Percentiles rank a stretch among this genome's conserved stretches.
phyloP scores from a whole-genome alignment of 1,139 yeast species.

The Citeromyces siamensis region DNA sequence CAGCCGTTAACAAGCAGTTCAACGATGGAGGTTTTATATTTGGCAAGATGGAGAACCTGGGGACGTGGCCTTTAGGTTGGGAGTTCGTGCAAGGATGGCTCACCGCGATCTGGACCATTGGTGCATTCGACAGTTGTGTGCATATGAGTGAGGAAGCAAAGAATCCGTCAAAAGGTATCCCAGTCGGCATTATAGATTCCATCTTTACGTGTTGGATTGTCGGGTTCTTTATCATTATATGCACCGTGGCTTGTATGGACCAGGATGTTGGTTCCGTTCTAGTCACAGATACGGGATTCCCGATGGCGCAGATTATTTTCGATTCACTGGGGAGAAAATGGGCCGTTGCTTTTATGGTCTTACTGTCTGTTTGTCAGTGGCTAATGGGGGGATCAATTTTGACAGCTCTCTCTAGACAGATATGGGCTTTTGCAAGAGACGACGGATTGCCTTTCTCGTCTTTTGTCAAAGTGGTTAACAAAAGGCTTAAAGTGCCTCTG shows the following conservation, averaged over 20 bases:
- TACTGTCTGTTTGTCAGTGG: constrained; percentile 54
- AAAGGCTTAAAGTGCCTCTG: constrained; percentile 34
- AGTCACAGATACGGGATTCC: constrained; percentile 41
- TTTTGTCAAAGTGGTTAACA: constrained; percentile 32
- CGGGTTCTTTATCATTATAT: constrained; percentile 42
- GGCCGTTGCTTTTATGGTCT: constrained; percentile 41
- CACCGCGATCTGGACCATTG: constrained; percentile 59
- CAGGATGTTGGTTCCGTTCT: constrained; percentile 34
- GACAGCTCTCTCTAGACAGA: constrained; percentile 67
- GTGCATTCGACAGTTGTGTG: constrained; percentile 59
- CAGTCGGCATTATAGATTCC: constrained; percentile 51
- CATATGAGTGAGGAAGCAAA: constrained; percentile 60
- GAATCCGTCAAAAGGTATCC: constrained; percentile 46
- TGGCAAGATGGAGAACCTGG: constrained; percentile 38
- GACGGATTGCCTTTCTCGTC: constrained; percentile 37
- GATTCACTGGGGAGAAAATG: constrained; percentile 54
- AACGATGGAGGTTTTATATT: constrained; percentile 50
- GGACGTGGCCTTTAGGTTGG: constrained; percentile 66
- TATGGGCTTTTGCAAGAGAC: constrained; percentile 75
- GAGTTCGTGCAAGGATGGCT: constrained; percentile 49
- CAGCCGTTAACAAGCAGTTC: constrained; percentile 34
- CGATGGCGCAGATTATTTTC: constrained; percentile 47
- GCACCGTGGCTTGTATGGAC: constrained; percentile 51
- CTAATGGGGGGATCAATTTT: constrained; percentile 58
- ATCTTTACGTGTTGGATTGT: constrained; percentile 55